Base-by-base conservation (phyloP, 2,329 filamentous ascomycete species). In the Geosmithia flava region DNA sequence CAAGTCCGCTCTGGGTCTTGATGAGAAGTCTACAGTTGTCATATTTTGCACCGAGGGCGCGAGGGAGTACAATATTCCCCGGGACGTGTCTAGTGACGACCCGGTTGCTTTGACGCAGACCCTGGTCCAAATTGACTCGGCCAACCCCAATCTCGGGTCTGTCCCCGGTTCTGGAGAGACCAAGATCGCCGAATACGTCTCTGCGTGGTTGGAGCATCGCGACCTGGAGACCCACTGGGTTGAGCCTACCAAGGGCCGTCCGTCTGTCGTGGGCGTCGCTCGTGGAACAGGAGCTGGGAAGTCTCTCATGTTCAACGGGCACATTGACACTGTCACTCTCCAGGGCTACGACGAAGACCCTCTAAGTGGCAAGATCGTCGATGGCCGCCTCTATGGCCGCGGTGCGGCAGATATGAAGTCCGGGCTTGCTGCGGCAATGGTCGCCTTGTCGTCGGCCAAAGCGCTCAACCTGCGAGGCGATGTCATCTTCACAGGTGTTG, bases 1-100 rank as follows among this genome's bases (percentile, higher is more conserved):
- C 11, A 63, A 62, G 40, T 51, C 60, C 1, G 52, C 58, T 0
- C 53, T 74, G 0, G 60, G 60, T 0, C 56, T 79, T 0, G 58
- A 64, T 7, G 54, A 61, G 0, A 62, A 77, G n/a, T 74, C 78
- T 0, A 68, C 80, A 0, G 70, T 87, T 0, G 71, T 88, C 1
- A 59, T 88, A 1, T 72, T 86, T 42, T 81, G 76, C 52, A 88
- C 84, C 0, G 62, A 65, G 41, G 81, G 81, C 0, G 55, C 57
- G 8, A 69, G 82, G 39, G 66, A 72, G 2, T 84, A 85, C 52
- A 46, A 54, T 0, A 50, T 59, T 10, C 75, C 75, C 0, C 49
- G 51, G 4, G 59, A 66, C 29, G 68, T 74, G 0, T 64, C 64
- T 1, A 50, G 53, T 3, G 66, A 72, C 5, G 68, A 74, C 40